phyloP scores from a whole-genome alignment of 1,284 basidiomycete genomes.

The Ceratorhiza oryzae-sativae region DNA sequence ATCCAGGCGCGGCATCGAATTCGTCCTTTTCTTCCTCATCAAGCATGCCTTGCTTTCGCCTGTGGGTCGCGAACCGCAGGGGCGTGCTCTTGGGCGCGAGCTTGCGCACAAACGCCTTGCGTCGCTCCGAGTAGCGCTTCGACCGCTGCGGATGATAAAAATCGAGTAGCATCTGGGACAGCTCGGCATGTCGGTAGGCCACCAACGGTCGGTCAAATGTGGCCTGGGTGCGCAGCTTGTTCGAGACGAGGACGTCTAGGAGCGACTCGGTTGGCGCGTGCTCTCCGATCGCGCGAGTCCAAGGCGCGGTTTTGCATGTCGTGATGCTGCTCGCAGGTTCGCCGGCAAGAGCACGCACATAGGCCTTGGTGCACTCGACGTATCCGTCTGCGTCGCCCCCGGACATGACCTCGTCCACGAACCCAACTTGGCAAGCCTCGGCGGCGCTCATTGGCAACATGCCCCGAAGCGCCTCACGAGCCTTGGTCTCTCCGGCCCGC shows the following conservation, averaged over 20 bases:
- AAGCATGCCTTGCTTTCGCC: conserved; percentile 44
- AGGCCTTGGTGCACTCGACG: conserved; percentile 41
- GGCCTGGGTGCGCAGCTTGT: conserved; percentile 48
- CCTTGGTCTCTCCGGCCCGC: conserved; percentile 50
- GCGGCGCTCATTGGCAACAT: conserved; percentile 54
- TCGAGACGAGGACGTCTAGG: conserved; percentile 47
- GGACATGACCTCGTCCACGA: conserved; percentile 50
- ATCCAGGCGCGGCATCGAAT: conserved; percentile 51
- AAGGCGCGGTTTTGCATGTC: conserved; percentile 44
- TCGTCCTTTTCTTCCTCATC: conserved; percentile 50
- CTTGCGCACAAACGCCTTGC: conserved; percentile 55
- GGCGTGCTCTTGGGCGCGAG: conserved; percentile 51
- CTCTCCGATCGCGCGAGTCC: conserved; percentile 39
- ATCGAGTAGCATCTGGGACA: conserved; percentile 57
- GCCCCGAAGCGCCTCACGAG: conserved; percentile 49
- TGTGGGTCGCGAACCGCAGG: conserved; percentile 51
- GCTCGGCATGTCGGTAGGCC: conserved; percentile 53
- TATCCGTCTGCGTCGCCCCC: conserved; percentile 28
- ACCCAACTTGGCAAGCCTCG: conserved; percentile 47
- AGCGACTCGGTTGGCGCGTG: conserved; percentile 38
- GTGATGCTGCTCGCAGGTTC: conserved; percentile 38
- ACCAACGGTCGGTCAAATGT: conserved; percentile 47
- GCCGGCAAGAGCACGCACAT: conserved; percentile 43
- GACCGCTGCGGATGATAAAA: conserved; percentile 53
- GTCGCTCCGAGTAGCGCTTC: conserved; percentile 52